Evolutionary conservation across 371 early-diverging fungal species (phyloP).

Genomic region (Circinella minor): DNA sequence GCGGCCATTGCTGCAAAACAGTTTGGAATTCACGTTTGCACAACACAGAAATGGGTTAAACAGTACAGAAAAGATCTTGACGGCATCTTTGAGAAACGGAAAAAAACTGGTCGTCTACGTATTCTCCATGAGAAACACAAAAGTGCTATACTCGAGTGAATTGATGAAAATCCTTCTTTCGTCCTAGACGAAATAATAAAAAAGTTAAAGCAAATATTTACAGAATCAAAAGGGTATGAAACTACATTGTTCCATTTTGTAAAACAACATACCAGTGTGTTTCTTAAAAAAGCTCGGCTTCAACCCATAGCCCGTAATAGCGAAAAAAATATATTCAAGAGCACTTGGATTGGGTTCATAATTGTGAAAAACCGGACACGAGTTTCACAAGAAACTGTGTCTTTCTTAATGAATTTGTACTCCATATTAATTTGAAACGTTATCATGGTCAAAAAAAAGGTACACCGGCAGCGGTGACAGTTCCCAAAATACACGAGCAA

Average conservation of each 20-base stretch:
- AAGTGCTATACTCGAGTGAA: neutral
- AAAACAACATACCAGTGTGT: slow-evolving; percentile 11
- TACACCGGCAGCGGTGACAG: slow-evolving; percentile 14
- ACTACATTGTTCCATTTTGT: slow-evolving; percentile 9
- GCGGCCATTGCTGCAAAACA: slow-evolving; percentile 21
- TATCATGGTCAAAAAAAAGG: slow-evolving; percentile 25
- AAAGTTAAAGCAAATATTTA: slow-evolving; percentile 11
- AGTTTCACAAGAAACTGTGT: slow-evolving; percentile 27
- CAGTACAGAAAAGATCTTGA: slow-evolving; percentile 20
- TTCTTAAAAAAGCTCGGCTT: slow-evolving; percentile 10
- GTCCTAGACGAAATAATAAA: slow-evolving; percentile 5
- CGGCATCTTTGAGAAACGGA: slow-evolving; percentile 14
- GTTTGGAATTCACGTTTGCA: slow-evolving; percentile 18
- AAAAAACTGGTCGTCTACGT: slow-evolving; percentile 12
- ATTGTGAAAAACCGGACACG: slow-evolving; percentile 16
- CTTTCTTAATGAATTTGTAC: neutral
- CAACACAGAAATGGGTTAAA: slow-evolving; percentile 22
- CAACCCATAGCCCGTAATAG: slow-evolving; percentile 10
- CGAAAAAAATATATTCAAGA: slow-evolving; percentile 11
- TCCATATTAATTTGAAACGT: slow-evolving; percentile 24
- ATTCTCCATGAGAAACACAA: slow-evolving; percentile 12
- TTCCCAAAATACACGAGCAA: slow-evolving; percentile 18
- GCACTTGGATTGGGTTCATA: neutral
- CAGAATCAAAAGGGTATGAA: slow-evolving; percentile 14
- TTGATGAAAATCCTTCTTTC: neutral